A percentile compares a stretch with the other conserved stretches of the same genome.
Evolutionary conservation across 2,329 filamentous ascomycete genomes (phyloP).

Genomic region (Mycosphaerella arachidis): DNA sequence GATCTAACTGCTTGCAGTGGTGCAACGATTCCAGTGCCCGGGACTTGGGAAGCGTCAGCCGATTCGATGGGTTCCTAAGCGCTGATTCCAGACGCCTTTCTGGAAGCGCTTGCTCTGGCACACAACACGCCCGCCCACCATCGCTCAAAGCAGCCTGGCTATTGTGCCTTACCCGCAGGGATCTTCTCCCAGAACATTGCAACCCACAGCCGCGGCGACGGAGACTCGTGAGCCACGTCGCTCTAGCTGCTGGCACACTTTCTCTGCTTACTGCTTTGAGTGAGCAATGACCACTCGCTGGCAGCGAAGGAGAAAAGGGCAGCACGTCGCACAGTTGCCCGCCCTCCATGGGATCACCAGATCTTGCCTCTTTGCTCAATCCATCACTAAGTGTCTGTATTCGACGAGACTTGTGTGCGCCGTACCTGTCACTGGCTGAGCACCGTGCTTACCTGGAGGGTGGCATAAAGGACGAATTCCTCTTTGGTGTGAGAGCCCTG

Average conservation of each 20-base stretch:
- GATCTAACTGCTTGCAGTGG: conserved; percentile 23
- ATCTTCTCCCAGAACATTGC: conserved; percentile 37
- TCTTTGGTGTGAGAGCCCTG: conserved; percentile 13
- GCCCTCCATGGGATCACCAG: conserved; percentile 33
- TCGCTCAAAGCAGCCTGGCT: conserved; percentile 25
- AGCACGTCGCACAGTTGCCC: conserved; percentile 30
- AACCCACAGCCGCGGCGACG: conserved; percentile 43
- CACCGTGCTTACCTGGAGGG: conserved; percentile 19
- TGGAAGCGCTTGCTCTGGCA: conserved; percentile 20
- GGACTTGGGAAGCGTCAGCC: conserved; percentile 26
- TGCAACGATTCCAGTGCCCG: conserved; percentile 25
- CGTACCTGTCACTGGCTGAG: conserved; percentile 32
- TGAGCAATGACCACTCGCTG: conserved; percentile 28
- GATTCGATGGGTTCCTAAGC: conserved; percentile 27
- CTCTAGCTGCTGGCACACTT: conserved; percentile 37
- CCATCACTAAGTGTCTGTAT: conserved; percentile 28
- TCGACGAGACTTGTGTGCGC: conserved; percentile 29
- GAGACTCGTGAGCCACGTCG: conserved; percentile 34
- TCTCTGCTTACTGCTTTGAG: conserved; percentile 32
- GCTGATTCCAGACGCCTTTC: conserved; percentile 19
- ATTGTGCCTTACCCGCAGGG: conserved; percentile 33
- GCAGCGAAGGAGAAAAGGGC: conserved; percentile 25
- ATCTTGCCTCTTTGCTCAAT: conserved; percentile 33
- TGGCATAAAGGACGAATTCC: conserved; percentile 26
- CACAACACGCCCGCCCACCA: conserved; percentile 18